Evolutionary conservation across 768 basidiomycete genomes (phyloP), one percentile per base, ranked within the genome.

Genomic region (Lentinus tigrinus): DNA sequence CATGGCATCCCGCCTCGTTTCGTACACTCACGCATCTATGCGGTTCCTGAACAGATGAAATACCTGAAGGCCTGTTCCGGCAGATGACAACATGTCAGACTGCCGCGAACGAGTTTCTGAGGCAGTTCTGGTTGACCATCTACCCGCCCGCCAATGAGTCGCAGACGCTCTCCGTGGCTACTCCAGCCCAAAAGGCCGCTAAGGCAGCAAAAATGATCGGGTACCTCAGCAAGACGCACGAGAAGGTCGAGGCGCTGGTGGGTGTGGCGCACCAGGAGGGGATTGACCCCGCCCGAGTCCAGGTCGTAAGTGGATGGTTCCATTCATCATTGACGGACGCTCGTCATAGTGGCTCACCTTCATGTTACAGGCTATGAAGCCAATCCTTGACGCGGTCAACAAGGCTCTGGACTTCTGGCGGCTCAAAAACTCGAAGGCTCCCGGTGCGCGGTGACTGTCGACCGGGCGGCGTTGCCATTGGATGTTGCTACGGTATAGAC

Each of bases 111-210:
- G 97, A 99, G 69, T 97, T 98, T 70, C 78, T 99, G 14, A 87
- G 96, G 27, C 97, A 98, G 70, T 98, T 94, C 70, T 98, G 95
- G 95, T 81, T 87, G 2, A 83, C 93, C 2, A 82, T 91, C 49
- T 89, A 93, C 61, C 95, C 94, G 5, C 85, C 89, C 6, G 72
- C 80, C 0, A 75, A 80, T 17, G 90, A 90, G 48, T 65, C 76
- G 17, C 80, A 81, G 53, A 77, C 81, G 0, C 69, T 82, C 3
- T 74, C 77, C 4, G 63, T 74, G 0, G 75, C 83, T 2, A 86
- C 85, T 0, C 80, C 85, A 3, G 79, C 82, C 0, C 91, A 96
- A 67, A 85, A 88, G 63, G 80, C 83, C 1, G 79, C 83, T 5
- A 93, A 95, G 68, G 89, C 89, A 0, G 81, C 84, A 7, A 95